Percentiles rank a stretch among this genome's conserved stretches.
These are phyloP conservation scores for Paracorniculantispora psalliotae DNA, from an alignment of 2,329 filamentous ascomycete genomes.

Conservation along the genomic window DNA sequence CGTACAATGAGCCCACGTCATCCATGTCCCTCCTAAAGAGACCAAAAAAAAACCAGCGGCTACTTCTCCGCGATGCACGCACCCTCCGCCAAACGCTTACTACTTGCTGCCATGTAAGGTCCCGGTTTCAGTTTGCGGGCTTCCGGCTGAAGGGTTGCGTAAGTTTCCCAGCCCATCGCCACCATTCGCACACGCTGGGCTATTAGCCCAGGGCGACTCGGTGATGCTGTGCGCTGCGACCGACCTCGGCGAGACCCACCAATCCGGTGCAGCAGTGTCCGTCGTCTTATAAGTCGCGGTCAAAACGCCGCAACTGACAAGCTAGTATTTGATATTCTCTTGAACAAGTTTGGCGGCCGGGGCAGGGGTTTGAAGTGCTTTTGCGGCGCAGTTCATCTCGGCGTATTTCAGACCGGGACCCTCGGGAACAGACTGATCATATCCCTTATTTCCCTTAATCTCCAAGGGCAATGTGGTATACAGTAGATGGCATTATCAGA, in stretches of 20 bases:
- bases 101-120: no score
- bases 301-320: neutral
- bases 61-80: neutral
- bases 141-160: neutral
- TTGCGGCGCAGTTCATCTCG: neutral
- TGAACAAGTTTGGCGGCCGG: neutral
- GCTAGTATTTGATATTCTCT: neutral
- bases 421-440: neutral
- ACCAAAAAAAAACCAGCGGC: neutral
- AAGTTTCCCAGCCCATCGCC: neutral
- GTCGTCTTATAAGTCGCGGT: neutral
- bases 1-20: neutral
- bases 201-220: no score
- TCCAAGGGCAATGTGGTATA: neutral
- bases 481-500: neutral
- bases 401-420: no score
- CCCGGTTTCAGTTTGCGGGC: neutral
- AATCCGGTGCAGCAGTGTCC: neutral
- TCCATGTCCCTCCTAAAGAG: neutral
- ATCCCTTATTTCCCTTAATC: neutral
- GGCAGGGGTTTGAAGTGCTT: neutral
- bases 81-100: no score
- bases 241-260: neutral
- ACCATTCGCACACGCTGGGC: no score
- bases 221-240: neutral